Base-by-base conservation (phyloP, 2,329 filamentous ascomycete genomes). In the Talaromyces sp. region DNA sequence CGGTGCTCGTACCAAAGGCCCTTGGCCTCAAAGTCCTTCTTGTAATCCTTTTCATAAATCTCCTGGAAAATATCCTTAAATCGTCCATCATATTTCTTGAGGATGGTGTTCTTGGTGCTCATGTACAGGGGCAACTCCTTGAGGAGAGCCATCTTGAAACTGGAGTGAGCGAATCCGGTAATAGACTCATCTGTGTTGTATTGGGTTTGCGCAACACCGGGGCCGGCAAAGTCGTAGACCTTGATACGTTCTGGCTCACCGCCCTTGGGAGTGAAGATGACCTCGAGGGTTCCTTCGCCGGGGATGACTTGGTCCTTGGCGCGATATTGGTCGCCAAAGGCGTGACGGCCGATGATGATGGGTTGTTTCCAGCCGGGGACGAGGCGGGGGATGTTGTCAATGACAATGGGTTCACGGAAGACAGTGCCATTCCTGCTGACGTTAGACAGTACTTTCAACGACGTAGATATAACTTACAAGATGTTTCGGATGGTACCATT, bases 61-160 rank as follows among this genome's bases (percentile, higher is more conserved):
- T 96, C 91, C 86, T 99, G 91, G 88, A 99, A 99, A 80, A 98
- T 96, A 77, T 99, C 95, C 89, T 98, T 98, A 88, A 99, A 99
- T 74, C 91, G 88, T 62, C 95, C 95, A 77, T 99, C 95, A 82
- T 99, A 99, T 81, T 93, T 94, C 86, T 99, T 99, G 72, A 99
- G 84, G 74, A 99, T 99, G 72, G 95, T 99, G 86, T 98, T 98
- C 90, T 99, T 99, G 81, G 95, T 99, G 86, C 92, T 97, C 94
- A 98, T 96, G 85, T 98, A 99, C 75, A 99, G 85, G n/a, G 95
- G 95, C 71, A 96, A 84, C 69, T 84, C 84, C 87, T 97, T 95
- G 80, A 88, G 85, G 54, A 98, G 83, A 38, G 95, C 94, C 71
- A 97, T 88, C 88, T 97, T 96, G 88, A 99, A 98, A 72, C 89